Conservation (phyloP, 139 green algal genomes). For the Nannochloris sp. region DNA sequence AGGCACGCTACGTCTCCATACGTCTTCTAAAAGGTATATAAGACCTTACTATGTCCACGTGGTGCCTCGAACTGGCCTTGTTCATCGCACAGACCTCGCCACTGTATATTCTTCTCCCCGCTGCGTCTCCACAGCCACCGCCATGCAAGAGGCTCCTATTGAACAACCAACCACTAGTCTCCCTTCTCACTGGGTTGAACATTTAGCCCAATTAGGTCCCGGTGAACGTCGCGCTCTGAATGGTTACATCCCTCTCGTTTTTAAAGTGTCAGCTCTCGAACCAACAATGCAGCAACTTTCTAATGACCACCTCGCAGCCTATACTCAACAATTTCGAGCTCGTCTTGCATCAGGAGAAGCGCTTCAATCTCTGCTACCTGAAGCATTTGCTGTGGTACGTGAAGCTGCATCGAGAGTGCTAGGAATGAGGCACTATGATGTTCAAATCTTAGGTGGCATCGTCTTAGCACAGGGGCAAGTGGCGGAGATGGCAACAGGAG, state of each 20-base stretch:
- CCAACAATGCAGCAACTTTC: constrained; percentile 43
- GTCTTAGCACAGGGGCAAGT: constrained; percentile 79
- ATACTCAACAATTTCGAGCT: constrained; percentile 57
- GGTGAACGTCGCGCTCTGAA: constrained; percentile 1
- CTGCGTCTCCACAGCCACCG: too few species aligned
- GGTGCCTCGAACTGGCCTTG: too few species aligned
- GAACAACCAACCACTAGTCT: too few species aligned
- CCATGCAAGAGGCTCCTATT: too few species aligned
- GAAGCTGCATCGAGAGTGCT: constrained; percentile 79
- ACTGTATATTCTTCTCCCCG: too few species aligned
- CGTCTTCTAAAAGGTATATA: too few species aligned
- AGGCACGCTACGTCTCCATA: too few species aligned
- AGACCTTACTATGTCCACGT: too few species aligned
- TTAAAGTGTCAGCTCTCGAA: constrained; percentile 76
- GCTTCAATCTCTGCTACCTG: constrained; percentile 56
- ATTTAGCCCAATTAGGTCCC: not conserved
- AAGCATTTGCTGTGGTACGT: constrained; percentile 88
- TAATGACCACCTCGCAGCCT: constrained; percentile 68
- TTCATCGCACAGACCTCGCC: too few species aligned
- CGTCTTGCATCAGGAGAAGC: not conserved
- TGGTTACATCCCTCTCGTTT: constrained; percentile 43
- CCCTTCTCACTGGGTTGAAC: constrained; percentile 8
- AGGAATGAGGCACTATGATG: constrained; percentile 90
- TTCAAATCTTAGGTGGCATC: constrained; percentile 84
- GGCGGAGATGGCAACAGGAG: constrained; percentile 93